Percentiles rank a stretch among this genome's conserved stretches.
phyloP scores from a whole-genome alignment of 495 filamentous ascomycete genomes.

The Penicillium dipodomyicola region DNA sequence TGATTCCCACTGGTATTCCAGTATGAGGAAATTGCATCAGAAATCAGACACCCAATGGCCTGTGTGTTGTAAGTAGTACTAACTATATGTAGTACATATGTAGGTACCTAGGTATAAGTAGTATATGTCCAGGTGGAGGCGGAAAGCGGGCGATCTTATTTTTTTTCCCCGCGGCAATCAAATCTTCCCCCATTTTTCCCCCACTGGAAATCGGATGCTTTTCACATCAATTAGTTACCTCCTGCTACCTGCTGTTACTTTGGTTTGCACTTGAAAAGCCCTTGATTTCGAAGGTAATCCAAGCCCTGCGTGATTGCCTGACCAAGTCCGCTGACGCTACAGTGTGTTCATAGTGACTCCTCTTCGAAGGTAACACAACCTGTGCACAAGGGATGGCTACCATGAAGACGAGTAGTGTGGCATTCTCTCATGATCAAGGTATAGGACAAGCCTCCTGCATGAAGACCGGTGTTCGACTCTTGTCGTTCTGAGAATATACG shows the following conservation, averaged over 20 bases:
- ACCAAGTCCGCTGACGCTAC: neutral
- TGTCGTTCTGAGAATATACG: conserved; percentile 58
- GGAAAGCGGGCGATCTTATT: conserved; percentile 18
- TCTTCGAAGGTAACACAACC: conserved; percentile 20
- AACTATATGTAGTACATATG: no score
- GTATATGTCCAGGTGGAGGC: conserved; percentile 4
- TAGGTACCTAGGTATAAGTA: no score
- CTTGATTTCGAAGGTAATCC: neutral
- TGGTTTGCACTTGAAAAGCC: neutral
- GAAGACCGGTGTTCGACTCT: conserved; percentile 51
- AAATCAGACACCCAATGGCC: neutral
- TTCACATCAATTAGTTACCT: neutral
- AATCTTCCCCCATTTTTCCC: conserved; percentile 10
- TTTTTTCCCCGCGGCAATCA: conserved; percentile 24
- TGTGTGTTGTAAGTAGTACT: no score
- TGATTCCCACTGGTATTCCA: conserved; percentile 22
- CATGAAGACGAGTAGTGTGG: conserved; percentile 47
- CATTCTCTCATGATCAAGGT: conserved; percentile 51
- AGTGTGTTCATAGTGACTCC: conserved; percentile 1
- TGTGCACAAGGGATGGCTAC: conserved; percentile 31
- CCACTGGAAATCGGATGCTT: neutral
- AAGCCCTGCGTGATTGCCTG: neutral
- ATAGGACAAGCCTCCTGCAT: conserved; percentile 44
- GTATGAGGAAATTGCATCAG: conserved; percentile 4
- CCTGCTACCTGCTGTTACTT: neutral